phyloP scores from a whole-genome alignment of 2,329 filamentous ascomycete species.

The Bipolaris cookei region DNA sequence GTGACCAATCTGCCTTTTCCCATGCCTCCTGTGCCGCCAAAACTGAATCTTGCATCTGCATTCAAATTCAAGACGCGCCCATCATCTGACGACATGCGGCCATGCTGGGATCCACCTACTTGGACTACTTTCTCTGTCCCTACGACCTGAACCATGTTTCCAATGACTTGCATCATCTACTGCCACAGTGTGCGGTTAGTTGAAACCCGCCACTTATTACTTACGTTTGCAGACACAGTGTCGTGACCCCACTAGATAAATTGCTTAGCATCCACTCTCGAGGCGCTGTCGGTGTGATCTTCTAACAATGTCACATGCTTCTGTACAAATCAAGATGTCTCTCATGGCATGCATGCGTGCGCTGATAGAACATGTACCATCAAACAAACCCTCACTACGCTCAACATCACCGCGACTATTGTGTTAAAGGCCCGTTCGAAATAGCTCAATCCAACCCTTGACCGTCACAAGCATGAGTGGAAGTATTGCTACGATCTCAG shows the following conservation, averaged over 20 bases:
- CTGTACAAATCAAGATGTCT: background rate
- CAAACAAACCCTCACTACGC: slow-evolving; percentile 1
- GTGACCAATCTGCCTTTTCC: background rate
- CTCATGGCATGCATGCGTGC: background rate
- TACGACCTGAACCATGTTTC: background rate
- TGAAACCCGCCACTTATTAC: too few species aligned
- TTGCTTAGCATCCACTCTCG: background rate
- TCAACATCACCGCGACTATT: slow-evolving; percentile 2
- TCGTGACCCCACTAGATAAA: background rate
- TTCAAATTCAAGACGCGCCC: background rate
- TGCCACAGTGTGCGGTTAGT: background rate
- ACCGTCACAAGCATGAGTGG: background rate
- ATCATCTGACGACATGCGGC: background rate
- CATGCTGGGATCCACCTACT: background rate
- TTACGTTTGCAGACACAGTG: background rate
- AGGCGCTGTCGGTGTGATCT: background rate
- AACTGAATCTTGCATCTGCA: background rate
- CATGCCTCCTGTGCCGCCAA: background rate
- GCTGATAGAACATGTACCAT: background rate
- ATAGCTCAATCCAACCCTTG: background rate
- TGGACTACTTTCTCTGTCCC: background rate
- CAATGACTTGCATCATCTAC: background rate
- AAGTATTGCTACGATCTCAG: background rate
- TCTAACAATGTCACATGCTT: background rate
- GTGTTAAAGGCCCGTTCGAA: slow-evolving; percentile 2